phyloP scores from a whole-genome alignment of 2,329 filamentous ascomycete genomes.

The Phoma sp. region DNA sequence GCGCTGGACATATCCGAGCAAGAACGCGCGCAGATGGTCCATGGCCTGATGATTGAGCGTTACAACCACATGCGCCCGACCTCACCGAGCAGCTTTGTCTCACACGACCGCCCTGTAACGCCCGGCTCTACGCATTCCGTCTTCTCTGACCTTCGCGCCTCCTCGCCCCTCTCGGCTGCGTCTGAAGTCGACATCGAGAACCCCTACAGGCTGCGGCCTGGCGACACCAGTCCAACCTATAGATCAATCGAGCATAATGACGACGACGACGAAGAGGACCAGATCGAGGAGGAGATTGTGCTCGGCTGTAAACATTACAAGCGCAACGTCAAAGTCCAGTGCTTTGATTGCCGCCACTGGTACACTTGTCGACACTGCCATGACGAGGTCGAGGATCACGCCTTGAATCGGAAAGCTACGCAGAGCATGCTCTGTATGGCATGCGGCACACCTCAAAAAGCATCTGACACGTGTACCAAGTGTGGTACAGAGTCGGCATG shows the following conservation, averaged over 20 bases:
- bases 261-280: conserved; percentile 56
- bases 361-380: conserved; percentile 96
- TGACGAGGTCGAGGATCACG: conserved; percentile 80
- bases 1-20: conserved; percentile 52
- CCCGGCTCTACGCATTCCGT: conserved; percentile 44
- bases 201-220: conserved; percentile 43
- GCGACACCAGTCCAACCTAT: conserved; percentile 42
- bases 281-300: conserved; percentile 52
- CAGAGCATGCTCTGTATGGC: conserved; percentile 98
- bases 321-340: conserved; percentile 95
- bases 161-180: conserved; percentile 42
- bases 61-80: conserved; percentile 49
- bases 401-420: conserved; percentile 79
- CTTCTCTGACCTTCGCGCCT: conserved; percentile 42
- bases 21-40: conserved; percentile 58
- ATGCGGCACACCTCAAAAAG: conserved; percentile 83
- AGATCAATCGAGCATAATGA: conserved; percentile 24
- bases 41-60: conserved; percentile 56
- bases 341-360: conserved; percentile 87
- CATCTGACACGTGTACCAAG: conserved; percentile 75
- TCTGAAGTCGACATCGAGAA: conserved; percentile 44
- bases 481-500: conserved; percentile 81
- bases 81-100: conserved; percentile 48
- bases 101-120: conserved; percentile 47
- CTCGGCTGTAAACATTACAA: conserved; percentile 93